Evolutionary conservation across 176 grass and related monocot genomes (phyloP), one percentile per base, ranked within the genome.

Genomic region (Lolium rigidum): DNA sequence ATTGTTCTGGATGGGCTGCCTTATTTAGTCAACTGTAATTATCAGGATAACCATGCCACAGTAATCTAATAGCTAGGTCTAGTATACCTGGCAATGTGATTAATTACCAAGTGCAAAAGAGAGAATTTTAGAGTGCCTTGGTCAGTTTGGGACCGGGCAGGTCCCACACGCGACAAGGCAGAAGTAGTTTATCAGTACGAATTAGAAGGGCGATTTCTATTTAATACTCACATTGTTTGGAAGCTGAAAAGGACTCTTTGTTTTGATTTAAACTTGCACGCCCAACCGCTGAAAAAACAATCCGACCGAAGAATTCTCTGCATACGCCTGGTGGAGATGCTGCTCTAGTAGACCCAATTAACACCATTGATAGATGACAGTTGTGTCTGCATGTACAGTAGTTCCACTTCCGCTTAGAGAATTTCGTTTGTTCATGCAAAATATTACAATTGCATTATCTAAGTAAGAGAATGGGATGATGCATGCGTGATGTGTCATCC

Each of bases 61-160:
- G 16, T 46, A 76, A 80, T 21, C 68, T 80, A 80, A 67, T 41
- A 59, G 20, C 55, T 26, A n/a, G 5, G 17, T 35, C 31, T 9
- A n/a, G 38, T 28, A 51, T 51, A 25, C 72, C 62, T 69, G 10
- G 35, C 59, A 74, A 65, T 47, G 51, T 67, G 26, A 9, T 22
- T 22, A 60, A 52, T 49, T 43, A 25, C 25, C 16, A 56, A 80
- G 38, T 17, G 11, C 38, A 10, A 8, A 81, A 68, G 47, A 26
- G 2, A 14, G n/a, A 49, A 15, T 73, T 25, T 61, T 3, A 35
- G 61, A 87, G 95, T 95, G 61, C 86, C 90, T 87, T 74, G 71
- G 89, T 95, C 89, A 90, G 59, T 91, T 93, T 52, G 31, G 51
- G 43, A 44, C 75, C 85, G 18, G 59, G 31, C 2, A 35, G 31